phyloP scores from a whole-genome alignment of 2,329 filamentous ascomycete species.

The Aspergillus amoenus region DNA sequence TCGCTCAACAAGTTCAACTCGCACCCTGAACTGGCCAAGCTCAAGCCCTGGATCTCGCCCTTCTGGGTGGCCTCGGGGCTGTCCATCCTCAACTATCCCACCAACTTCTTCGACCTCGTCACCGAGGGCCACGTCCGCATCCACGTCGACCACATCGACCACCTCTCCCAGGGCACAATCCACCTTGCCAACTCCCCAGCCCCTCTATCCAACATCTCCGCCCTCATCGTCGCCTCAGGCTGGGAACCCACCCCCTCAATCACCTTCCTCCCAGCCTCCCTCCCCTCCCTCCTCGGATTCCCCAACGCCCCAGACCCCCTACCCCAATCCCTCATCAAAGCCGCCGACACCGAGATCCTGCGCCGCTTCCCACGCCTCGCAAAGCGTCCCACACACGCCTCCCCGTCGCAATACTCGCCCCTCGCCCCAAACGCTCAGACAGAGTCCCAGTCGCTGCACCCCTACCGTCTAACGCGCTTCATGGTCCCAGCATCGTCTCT shows the following conservation, averaged over 20 bases:
- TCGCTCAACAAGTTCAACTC: constrained; percentile 47
- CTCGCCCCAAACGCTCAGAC: constrained; percentile 31
- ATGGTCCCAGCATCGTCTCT: constrained; percentile 45
- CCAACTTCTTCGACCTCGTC: constrained; percentile 58
- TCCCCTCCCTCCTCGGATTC: constrained; percentile 49
- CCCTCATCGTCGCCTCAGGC: constrained; percentile 57
- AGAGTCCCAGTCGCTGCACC: constrained; percentile 25
- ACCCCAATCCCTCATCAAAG: constrained; percentile 35
- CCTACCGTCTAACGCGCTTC: constrained; percentile 50
- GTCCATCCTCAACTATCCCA: constrained; percentile 61
- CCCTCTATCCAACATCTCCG: constrained; percentile 51
- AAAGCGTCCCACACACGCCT: constrained; percentile 38
- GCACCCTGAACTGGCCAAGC: constrained; percentile 45
- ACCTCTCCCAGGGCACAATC: constrained; percentile 47
- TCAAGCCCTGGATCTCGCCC: constrained; percentile 46
- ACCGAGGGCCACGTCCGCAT: constrained; percentile 54
- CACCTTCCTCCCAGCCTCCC: constrained; percentile 47
- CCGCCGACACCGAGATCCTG: constrained; percentile 53
- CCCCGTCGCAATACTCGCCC: constrained; percentile 29
- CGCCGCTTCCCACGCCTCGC: constrained; percentile 51
- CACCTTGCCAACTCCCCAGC: constrained; percentile 51
- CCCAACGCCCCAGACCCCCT: constrained; percentile 40
- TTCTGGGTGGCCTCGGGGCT: constrained; percentile 58
- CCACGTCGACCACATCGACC: constrained; percentile 55
- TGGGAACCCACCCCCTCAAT: constrained; percentile 54